Conservation (phyloP, 1,284 basidiomycete species). For the Ganoderma boninense region DNA sequence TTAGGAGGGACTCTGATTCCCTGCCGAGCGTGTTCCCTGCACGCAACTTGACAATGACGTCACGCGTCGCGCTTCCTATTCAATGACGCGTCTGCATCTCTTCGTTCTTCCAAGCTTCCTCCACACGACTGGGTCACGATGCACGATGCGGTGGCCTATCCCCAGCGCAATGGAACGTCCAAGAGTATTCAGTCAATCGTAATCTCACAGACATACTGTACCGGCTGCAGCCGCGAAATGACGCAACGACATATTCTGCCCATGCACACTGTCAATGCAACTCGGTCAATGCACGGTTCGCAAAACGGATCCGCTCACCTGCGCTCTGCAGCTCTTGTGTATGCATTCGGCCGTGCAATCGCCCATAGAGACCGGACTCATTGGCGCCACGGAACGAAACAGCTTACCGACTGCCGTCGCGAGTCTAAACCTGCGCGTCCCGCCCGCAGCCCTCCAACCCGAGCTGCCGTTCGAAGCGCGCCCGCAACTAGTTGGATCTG, state of each 20-base stretch:
- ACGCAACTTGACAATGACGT: background rate
- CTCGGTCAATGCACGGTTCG: background rate
- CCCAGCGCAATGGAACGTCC: no score
- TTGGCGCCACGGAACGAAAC: background rate
- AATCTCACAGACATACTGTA: background rate
- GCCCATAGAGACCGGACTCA: background rate
- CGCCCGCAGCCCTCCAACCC: background rate
- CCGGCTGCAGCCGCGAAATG: no score
- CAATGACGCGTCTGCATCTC: background rate
- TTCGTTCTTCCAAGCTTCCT: background rate
- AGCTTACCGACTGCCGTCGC: background rate
- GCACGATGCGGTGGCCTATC: background rate
- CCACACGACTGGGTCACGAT: no score
- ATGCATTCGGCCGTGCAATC: background rate
- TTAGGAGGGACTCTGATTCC: background rate
- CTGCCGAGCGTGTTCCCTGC: background rate
- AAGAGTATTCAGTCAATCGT: background rate
- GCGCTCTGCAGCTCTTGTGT: background rate
- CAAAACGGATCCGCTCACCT: background rate
- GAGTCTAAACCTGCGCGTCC: background rate
- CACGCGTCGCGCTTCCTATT: background rate
- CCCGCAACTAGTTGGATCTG: background rate
- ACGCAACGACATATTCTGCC: background rate
- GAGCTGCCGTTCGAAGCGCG: background rate
- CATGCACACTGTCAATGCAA: background rate